Percentiles rank a stretch among this genome's conserved stretches.
Evolutionary conservation across 164 flowering plant species (phyloP).

Genomic region (Magnolia changhungtana): DNA sequence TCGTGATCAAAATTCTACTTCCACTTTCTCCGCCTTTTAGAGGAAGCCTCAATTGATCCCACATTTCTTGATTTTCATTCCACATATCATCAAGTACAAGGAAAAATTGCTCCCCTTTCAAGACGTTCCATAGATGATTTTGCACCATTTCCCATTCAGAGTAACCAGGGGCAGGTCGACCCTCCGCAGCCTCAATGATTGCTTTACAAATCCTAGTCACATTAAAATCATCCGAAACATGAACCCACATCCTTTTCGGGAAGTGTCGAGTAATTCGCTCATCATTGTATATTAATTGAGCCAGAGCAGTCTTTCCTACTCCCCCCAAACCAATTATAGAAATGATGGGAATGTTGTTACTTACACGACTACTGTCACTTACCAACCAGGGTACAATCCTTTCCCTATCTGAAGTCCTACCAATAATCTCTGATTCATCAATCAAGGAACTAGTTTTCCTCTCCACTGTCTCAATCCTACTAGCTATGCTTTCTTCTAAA

Average conservation of each 20-base stretch:
- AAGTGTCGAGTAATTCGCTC: conserved; percentile 1
- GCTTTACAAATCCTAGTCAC: background rate
- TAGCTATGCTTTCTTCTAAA: background rate
- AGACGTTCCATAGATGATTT: background rate
- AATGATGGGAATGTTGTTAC: background rate
- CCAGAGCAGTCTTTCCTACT: conserved; percentile 1
- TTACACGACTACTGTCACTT: background rate
- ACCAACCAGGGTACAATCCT: background rate
- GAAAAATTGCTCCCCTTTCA: background rate
- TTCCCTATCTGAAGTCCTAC: conserved; percentile 2
- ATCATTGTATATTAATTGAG: background rate
- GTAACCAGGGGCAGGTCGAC: background rate
- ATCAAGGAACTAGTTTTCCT: background rate
- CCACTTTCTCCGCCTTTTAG: background rate
- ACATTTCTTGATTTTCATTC: background rate
- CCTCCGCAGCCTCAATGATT: background rate
- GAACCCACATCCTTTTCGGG: background rate
- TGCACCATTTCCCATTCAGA: background rate
- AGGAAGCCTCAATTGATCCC: background rate
- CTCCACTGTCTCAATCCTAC: background rate
- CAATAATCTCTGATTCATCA: background rate
- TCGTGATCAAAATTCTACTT: background rate
- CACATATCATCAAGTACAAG: conserved; percentile 3
- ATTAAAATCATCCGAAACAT: conserved; percentile 1
- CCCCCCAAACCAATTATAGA: conserved; percentile 4